Evolutionary conservation across 176 grass and related monocot genomes (phyloP), one percentile per base, ranked within the genome.

Genomic region (Chrysopogon serrulatus): DNA sequence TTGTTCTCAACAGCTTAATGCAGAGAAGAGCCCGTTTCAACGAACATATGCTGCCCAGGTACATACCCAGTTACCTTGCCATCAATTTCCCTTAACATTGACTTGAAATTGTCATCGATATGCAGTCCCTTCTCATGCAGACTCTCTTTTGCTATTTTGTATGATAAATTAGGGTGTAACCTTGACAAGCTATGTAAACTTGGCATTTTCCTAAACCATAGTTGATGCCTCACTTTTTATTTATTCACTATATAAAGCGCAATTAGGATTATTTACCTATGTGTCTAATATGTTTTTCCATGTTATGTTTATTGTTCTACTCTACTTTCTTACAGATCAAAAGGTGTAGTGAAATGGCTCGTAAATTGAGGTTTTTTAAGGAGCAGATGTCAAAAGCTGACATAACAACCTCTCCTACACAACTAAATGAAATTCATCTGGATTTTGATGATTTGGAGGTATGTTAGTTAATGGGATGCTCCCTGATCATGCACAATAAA

Each of bases 21-120:
- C 96, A 70, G 93, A 96, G 71, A 99, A 99, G 77, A 99, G 96
- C 79, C 96, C 96, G 11, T 99, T 99, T 84, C 96, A 99, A 73
- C 83, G 96, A 28, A 99, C 93, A 2, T 99, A 91, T 43, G 96
- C 96, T 69, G 70, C 86, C n/a, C 96, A 99, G 96, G 93, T 99
- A 85, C 78, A n/a, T 85, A 47, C 7, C 79, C 33, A 18, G 49
- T 65, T 27, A 28, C 47, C 2, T 77, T 64, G 11, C 26, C 32
- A 39, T 49, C 34, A 51, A 24, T 53, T 68, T 74, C 2, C 11
- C 13, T 16, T 63, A 68, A 10, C 31, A 14, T 51, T 51, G 54
- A 56, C 39, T 81, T 68, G 56, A 54, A 32, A 48, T 65, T 1
- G 2, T 36, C 21, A 67, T 76, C 23, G 68, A 76, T 18, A 14